Conservation (phyloP, 164 flowering plant species). For the Cinnamomum chago region DNA sequence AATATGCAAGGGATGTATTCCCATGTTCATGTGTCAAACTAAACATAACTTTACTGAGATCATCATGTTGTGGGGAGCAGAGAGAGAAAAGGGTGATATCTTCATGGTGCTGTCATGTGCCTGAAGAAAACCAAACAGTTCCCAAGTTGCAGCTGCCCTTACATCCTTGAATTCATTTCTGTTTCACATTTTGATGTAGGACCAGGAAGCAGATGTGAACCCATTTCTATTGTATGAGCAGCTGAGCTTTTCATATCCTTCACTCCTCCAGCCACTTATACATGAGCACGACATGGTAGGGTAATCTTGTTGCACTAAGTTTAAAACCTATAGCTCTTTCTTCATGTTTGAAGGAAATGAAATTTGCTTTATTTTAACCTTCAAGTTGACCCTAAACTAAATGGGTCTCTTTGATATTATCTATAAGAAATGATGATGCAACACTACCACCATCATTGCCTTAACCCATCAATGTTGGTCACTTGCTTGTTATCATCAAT, state of each 20-base stretch:
- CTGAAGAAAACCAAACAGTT: not conserved
- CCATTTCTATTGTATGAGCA: slow-evolving; percentile 62
- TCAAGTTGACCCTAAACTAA: too few relatives aligned
- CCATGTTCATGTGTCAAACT: not conserved
- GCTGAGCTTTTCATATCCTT: slow-evolving; percentile 70
- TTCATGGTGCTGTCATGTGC: not conserved
- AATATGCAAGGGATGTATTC: not conserved
- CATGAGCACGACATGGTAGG: slow-evolving; percentile 87
- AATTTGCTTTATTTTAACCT: slow-evolving; percentile 4
- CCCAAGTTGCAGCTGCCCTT: not conserved
- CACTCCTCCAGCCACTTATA: slow-evolving; percentile 79
- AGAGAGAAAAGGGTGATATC: not conserved
- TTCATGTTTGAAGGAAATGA: not conserved
- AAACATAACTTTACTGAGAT: not conserved
- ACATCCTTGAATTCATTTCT: not conserved
- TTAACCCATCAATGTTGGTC: too few relatives aligned
- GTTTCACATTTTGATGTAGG: not conserved
- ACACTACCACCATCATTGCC: too few relatives aligned
- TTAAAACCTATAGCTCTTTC: not conserved
- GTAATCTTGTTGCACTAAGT: not conserved
- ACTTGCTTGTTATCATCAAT: too few relatives aligned
- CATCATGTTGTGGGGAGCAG: too few relatives aligned
- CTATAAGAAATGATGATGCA: too few relatives aligned
- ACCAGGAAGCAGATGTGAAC: slow-evolving; percentile 33
- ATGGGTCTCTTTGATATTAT: too few relatives aligned